A percentile compares a stretch with the other conserved stretches of the same genome.
These are phyloP conservation scores for Suillus americanus DNA, from an alignment of 768 basidiomycete species.

Conservation along the genomic window DNA sequence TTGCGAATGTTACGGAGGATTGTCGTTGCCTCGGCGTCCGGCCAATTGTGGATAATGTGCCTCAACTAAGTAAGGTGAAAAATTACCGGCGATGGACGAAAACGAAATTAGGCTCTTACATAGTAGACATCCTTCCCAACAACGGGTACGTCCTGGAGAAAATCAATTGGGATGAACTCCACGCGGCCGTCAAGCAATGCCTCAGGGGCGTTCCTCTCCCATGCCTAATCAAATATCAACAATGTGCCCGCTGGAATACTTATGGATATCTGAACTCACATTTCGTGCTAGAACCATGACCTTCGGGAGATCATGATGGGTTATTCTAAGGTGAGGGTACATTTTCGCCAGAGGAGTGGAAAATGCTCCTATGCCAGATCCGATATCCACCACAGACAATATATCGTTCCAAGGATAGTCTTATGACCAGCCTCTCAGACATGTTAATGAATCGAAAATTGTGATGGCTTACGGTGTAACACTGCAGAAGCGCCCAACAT, in stretches of 20 bases:
- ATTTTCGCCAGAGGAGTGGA: constrained; percentile 26
- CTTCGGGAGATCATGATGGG: constrained; percentile 29
- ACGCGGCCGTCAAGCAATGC: constrained; percentile 17
- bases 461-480: constrained; percentile 19
- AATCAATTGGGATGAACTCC: constrained; percentile 19
- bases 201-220: constrained; percentile 17
- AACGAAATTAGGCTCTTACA: constrained; percentile 8
- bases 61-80: constrained; percentile 17
- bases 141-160: constrained; percentile 19
- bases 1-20: constrained; percentile 31
- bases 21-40: constrained; percentile 29
- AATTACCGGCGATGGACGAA: background rate
- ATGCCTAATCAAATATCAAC: constrained; percentile 9
- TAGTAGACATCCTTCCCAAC: constrained; percentile 24
- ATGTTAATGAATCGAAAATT: background rate
- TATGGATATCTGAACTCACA: constrained; percentile 8
- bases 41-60: constrained; percentile 37
- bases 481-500: constrained; percentile 25
- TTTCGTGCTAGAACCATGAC: constrained; percentile 23
- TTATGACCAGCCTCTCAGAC: constrained; percentile 2
- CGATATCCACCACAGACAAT: constrained; percentile 28
- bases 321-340: constrained; percentile 27
- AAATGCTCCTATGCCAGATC: constrained; percentile 29
- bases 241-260: background rate
- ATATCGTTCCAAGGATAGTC: constrained; percentile 27